A percentile compares a stretch with the other conserved stretches of the same genome.
Evolutionary conservation across 2,329 filamentous ascomycete species (phyloP).

Genomic region (Colletotrichum sidae): DNA sequence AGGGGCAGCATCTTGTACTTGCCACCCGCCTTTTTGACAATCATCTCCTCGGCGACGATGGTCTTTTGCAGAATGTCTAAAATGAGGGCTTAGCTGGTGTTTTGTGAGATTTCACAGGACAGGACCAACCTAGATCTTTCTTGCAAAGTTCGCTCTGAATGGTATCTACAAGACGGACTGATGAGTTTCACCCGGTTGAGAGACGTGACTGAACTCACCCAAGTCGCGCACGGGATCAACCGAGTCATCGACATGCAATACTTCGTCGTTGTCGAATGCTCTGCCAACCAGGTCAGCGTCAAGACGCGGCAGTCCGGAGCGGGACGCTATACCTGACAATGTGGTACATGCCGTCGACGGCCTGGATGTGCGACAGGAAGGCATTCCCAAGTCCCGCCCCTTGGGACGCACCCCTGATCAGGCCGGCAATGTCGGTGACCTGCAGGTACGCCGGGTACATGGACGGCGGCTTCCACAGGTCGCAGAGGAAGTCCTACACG

Average conservation of each 20-base stretch:
- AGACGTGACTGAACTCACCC: constrained; percentile 43
- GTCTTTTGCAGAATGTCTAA: constrained; percentile 53
- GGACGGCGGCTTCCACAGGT: constrained; percentile 58
- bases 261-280: constrained; percentile 58
- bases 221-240: constrained; percentile 58
- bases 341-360: constrained; percentile 59
- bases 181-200: background rate
- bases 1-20: constrained; percentile 60
- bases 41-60: constrained; percentile 52
- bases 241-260: constrained; percentile 59
- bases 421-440: constrained; percentile 58
- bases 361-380: constrained; percentile 58
- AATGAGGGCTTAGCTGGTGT: background rate
- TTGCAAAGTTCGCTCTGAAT: constrained; percentile 55
- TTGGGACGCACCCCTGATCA: constrained; percentile 58
- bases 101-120: background rate
- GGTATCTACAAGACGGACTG: constrained; percentile 42
- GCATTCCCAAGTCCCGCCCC: constrained; percentile 58
- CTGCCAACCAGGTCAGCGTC: constrained; percentile 38
- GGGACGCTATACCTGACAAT: constrained; percentile 50
- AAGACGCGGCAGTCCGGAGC: background rate
- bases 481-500: constrained; percentile 55
- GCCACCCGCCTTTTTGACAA: constrained; percentile 55
- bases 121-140: constrained; percentile 50
- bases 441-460: constrained; percentile 58